Percentiles rank a stretch among this genome's conserved stretches.
These are phyloP conservation scores for Cystobasidium ongulense DNA, from an alignment of 768 basidiomycete genomes.

Conservation along the genomic window DNA sequence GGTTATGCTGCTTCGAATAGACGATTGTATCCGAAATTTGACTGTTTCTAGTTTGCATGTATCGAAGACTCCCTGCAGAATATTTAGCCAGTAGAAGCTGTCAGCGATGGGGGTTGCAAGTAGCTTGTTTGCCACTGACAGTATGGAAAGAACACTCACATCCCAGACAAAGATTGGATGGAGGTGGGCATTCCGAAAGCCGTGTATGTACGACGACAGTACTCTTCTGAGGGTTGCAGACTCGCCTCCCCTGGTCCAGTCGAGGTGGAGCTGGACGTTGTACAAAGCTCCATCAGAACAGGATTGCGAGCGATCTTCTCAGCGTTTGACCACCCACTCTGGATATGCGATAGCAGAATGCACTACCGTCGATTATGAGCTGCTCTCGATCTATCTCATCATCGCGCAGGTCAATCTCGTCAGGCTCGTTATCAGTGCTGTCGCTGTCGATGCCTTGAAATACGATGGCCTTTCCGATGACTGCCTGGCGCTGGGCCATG, in stretches of 20 bases:
- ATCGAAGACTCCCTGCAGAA: neutral
- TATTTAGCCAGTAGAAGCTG: neutral
- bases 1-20: neutral
- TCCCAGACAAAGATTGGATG: conserved; percentile 25
- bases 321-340: neutral
- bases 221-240: neutral
- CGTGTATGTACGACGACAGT: neutral
- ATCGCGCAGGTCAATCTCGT: neutral
- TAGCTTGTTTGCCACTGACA: neutral
- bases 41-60: conserved; percentile 10
- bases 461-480: neutral
- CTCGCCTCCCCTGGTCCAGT: conserved; percentile 21
- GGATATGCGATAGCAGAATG: conserved; percentile 15
- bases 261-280: conserved; percentile 19
- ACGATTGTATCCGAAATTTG: neutral
- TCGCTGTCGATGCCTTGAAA: neutral
- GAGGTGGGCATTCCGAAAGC: neutral
- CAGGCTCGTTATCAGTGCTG: neutral
- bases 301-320: neutral
- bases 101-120: neutral
- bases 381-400: neutral
- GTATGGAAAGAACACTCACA: neutral
- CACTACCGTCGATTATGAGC: conserved; percentile 17
- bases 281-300: neutral
- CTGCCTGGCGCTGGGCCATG: neutral